Percentiles rank a stretch among this genome's conserved stretches.
phyloP scores from a whole-genome alignment of 441 rosid genomes.

The Jatropha multifida region DNA sequence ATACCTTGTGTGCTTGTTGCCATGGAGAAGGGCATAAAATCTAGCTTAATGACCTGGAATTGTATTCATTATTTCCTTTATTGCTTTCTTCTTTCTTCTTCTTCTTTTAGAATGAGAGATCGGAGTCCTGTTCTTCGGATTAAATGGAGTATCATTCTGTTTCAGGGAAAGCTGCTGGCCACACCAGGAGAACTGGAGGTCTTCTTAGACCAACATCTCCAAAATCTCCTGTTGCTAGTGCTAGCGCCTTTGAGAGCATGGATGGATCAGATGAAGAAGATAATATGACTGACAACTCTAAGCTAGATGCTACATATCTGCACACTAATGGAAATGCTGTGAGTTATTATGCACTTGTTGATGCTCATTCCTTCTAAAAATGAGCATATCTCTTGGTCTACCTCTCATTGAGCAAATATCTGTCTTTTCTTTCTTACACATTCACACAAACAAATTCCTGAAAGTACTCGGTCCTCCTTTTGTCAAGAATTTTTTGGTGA shows the following conservation, averaged over 20 bases:
- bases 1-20: background rate
- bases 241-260: conserved; percentile 85
- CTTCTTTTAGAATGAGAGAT: background rate
- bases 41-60: background rate
- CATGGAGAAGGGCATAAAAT: background rate
- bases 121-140: background rate
- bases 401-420: background rate
- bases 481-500: too few species aligned
- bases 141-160: conserved; percentile 7
- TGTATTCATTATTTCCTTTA: background rate
- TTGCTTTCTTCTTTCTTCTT: background rate
- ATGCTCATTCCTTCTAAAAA: background rate
- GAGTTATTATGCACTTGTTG: conserved; percentile 38
- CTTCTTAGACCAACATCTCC: conserved; percentile 84
- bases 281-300: conserved; percentile 55
- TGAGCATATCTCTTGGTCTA: background rate
- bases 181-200: conserved; percentile 61
- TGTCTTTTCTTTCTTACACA: background rate
- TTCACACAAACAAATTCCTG: background rate
- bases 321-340: conserved; percentile 74
- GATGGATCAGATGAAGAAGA: conserved; percentile 97
- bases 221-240: conserved; percentile 89
- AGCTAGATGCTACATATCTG: conserved; percentile 60
- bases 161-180: conserved; percentile 64
- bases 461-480: background rate